A percentile compares a stretch with the other conserved stretches of the same genome.
Evolutionary conservation across 202 grass and related monocot species (phyloP).

Genomic region (Setaria viridis): DNA sequence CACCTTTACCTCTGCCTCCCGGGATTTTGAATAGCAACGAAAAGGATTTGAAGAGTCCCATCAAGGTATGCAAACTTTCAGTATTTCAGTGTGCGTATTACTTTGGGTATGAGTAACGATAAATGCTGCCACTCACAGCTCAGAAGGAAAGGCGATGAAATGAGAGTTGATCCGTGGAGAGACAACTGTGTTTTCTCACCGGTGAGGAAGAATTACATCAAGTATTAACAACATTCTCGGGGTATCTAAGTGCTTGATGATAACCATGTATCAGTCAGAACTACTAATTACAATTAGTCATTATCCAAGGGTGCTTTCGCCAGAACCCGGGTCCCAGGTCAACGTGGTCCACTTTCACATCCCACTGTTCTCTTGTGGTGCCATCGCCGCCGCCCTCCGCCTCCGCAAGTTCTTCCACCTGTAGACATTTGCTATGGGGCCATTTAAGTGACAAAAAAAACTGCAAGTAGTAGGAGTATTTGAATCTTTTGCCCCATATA

Average conservation of each 20-base stretch:
- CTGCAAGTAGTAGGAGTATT: neutral
- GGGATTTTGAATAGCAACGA: too few relatives aligned
- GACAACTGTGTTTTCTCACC: neutral
- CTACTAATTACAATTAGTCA: constrained; percentile 14
- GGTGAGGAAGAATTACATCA: neutral
- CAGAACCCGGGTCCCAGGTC: constrained; percentile 77
- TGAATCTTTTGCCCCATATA: constrained; percentile 3
- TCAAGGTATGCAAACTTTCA: neutral
- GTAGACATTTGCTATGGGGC: constrained; percentile 7
- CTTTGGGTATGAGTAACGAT: neutral
- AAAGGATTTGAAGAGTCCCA: neutral
- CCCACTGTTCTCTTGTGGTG: constrained; percentile 38
- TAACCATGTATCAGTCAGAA: neutral
- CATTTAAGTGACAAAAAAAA: neutral
- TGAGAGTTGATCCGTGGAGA: neutral
- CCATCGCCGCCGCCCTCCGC: constrained; percentile 29
- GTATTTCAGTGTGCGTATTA: neutral
- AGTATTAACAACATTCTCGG: neutral
- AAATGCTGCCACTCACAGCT: neutral
- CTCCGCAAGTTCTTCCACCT: constrained; percentile 62
- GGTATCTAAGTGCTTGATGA: neutral
- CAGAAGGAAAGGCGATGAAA: neutral
- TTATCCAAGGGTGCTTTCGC: constrained; percentile 61
- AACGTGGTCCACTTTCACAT: constrained; percentile 53
- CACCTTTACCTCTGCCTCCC: too few relatives aligned